A percentile compares a stretch with the other conserved stretches of the same genome.
Evolutionary conservation across 768 basidiomycete genomes (phyloP).

Genomic region (Boletales sp.): DNA sequence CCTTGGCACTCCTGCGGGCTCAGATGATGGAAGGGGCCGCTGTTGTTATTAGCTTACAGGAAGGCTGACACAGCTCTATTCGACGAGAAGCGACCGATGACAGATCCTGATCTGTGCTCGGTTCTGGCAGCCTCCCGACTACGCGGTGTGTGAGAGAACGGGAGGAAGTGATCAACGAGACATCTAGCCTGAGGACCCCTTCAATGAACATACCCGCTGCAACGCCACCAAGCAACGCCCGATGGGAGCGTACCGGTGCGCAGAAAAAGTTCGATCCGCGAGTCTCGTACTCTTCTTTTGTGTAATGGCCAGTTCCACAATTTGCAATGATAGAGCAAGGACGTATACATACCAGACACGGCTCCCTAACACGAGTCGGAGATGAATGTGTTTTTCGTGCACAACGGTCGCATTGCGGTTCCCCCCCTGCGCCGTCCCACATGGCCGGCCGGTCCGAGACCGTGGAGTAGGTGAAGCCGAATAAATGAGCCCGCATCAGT

Average conservation of each 20-base stretch:
- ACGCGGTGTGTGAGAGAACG: constrained; percentile 21
- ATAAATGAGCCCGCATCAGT: constrained; percentile 9
- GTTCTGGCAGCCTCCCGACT: not conserved
- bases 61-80: constrained; percentile 18
- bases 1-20: too few relatives aligned
- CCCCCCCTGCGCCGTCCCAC: constrained; percentile 15
- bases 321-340: constrained; percentile 18
- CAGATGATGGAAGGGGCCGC: too few relatives aligned
- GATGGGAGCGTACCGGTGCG: constrained; percentile 11
- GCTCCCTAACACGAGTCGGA: constrained; percentile 20
- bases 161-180: constrained; percentile 14
- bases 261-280: constrained; percentile 19
- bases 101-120: constrained; percentile 10
- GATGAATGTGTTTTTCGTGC: constrained; percentile 21
- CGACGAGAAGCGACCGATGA: constrained; percentile 23
- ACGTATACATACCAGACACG: not conserved
- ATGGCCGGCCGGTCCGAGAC: not conserved
- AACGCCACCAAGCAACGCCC: constrained; percentile 8
- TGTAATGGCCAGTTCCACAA: constrained; percentile 8
- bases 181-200: constrained; percentile 2
- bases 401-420: constrained; percentile 5
- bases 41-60: constrained; percentile 11
- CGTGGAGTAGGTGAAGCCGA: constrained; percentile 4
- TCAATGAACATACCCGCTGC: not conserved
- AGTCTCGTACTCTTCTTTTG: constrained; percentile 7